Percentiles rank a stretch among this genome's conserved stretches.
Conservation (phyloP, 177 flowering plant genomes). For the Vitis hybrid region DNA sequence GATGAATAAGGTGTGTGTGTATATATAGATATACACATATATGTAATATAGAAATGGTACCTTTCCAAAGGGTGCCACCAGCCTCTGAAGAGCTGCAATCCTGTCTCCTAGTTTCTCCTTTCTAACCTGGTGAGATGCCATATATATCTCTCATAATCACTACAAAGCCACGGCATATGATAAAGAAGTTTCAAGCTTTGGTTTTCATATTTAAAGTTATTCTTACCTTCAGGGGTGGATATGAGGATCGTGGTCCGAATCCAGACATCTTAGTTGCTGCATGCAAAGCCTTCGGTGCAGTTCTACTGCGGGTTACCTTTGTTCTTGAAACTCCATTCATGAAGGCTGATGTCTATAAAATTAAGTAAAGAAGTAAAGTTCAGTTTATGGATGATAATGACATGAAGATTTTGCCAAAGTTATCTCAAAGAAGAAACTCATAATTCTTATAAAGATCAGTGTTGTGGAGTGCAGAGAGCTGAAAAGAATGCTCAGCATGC, state of each 20-base stretch:
- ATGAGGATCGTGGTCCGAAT: conserved; percentile 14
- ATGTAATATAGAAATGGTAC: conserved; percentile 9
- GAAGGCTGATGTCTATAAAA: conserved; percentile 9
- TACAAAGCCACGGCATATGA: neutral
- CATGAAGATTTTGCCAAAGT: neutral
- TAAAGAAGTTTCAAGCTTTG: neutral
- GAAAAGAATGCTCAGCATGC: no score
- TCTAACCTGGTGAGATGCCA: conserved; percentile 13
- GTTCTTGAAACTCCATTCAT: conserved; percentile 1
- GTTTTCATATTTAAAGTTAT: neutral
- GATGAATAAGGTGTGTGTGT: neutral
- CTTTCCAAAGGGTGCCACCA: conserved; percentile 40
- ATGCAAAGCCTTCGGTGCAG: conserved; percentile 13
- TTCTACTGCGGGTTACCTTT: neutral
- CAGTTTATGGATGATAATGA: neutral
- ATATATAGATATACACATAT: neutral
- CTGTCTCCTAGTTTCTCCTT: conserved; percentile 34
- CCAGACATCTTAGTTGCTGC: conserved; percentile 17
- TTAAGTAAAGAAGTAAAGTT: neutral
- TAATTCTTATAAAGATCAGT: no score
- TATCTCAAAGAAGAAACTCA: no score
- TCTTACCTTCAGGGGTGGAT: conserved; percentile 25
- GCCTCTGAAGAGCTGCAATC: conserved; percentile 32
- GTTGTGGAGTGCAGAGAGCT: no score
- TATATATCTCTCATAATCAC: neutral